phyloP scores from a whole-genome alignment of 176 grass and related monocot genomes.

The Typha latifolia region DNA sequence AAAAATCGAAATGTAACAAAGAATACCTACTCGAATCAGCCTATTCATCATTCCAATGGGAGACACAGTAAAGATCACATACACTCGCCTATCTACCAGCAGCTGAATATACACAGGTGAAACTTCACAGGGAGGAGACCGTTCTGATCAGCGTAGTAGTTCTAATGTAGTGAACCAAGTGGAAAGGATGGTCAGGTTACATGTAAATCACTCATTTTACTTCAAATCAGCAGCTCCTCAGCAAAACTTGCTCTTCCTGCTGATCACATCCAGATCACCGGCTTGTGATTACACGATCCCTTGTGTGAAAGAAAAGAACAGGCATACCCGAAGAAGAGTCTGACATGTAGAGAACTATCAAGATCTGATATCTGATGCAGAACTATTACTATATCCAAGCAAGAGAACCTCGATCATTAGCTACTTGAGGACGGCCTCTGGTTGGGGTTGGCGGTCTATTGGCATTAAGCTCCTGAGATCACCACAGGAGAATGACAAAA shows the following conservation, averaged over 20 bases:
- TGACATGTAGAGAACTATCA: constrained; percentile 2
- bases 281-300: too few relatives aligned
- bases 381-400: constrained; percentile 93
- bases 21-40: constrained; percentile 27
- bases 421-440: constrained; percentile 79
- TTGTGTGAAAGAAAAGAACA: not conserved
- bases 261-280: too few relatives aligned
- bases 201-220: not conserved
- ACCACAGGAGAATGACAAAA: not conserved
- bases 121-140: not conserved
- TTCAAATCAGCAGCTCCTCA: not conserved
- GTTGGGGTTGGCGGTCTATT: constrained; percentile 98
- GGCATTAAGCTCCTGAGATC: constrained; percentile 82
- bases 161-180: not conserved
- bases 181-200: not conserved
- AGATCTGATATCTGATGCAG: constrained; percentile 7
- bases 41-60: constrained; percentile 26
- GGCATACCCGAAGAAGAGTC: constrained; percentile 3
- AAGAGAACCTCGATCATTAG: constrained; percentile 78
- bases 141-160: not conserved
- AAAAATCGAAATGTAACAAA: constrained; percentile 23
- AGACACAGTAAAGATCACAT: constrained; percentile 15
- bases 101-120: constrained; percentile 14
- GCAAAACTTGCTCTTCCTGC: too few relatives aligned
- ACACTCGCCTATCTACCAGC: constrained; percentile 25